These are phyloP conservation scores for Pseudogymnoascus sp. DNA, from an alignment of 2,329 filamentous ascomycete genomes.

Conservation along the genomic window DNA sequence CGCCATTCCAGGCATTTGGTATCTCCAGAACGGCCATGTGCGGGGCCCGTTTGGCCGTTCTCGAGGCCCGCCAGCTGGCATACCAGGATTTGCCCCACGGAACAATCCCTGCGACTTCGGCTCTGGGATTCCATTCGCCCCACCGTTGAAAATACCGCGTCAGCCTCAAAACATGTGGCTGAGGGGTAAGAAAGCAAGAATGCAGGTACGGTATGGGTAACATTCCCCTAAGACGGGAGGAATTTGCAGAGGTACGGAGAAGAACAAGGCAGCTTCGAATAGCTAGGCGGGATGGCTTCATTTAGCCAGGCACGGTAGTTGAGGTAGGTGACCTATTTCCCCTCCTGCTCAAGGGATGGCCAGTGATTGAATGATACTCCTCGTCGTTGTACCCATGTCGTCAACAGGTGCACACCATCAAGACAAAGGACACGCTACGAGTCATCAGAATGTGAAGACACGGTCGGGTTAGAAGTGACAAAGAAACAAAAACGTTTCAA, in stretches of 20 bases:
- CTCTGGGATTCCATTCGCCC: constrained; percentile 4
- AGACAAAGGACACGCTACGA: constrained; percentile 1
- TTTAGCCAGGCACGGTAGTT: background rate
- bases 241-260: background rate
- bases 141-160: background rate
- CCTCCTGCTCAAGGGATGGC: background rate
- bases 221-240: background rate
- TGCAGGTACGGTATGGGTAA: background rate
- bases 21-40: background rate
- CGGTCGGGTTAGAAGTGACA: background rate
- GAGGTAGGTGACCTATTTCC: background rate
- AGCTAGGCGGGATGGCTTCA: background rate
- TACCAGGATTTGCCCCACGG: constrained; percentile 2
- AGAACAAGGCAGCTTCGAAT: background rate
- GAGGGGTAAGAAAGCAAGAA: background rate
- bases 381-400: background rate
- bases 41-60: background rate
- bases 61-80: background rate
- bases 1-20: background rate
- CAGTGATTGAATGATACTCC: background rate
- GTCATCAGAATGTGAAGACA: background rate
- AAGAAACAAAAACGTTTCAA: constrained; percentile 5
- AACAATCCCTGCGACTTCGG: background rate
- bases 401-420: background rate
- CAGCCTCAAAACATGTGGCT: constrained; percentile 6